These are phyloP conservation scores for Halteria grandinella DNA, from an alignment of 73 alveolate genomes.

Conservation along the genomic window DNA sequence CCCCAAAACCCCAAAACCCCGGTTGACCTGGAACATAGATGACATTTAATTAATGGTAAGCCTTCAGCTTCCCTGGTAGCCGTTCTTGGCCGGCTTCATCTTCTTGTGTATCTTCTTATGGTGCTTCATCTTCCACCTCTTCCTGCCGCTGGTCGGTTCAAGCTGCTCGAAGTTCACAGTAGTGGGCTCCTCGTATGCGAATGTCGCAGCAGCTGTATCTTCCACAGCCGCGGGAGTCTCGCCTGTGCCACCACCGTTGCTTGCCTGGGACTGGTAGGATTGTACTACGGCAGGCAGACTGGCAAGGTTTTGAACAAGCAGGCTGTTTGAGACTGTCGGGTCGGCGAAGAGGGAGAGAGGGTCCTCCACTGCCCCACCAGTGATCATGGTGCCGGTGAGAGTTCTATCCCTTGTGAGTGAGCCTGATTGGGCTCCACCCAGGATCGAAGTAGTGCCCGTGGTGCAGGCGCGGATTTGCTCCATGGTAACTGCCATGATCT, in stretches of 20 bases:
- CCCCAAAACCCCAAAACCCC: too few species aligned
- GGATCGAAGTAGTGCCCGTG: not conserved
- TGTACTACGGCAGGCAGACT: not conserved
- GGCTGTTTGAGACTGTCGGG: slow-evolving; percentile 3
- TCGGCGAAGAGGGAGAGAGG: not conserved
- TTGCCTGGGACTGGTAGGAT: not conserved
- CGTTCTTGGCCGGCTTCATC: slow-evolving; percentile 51
- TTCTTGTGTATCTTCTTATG: slow-evolving; percentile 55
- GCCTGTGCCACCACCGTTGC: not conserved
- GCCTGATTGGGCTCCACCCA: slow-evolving; percentile 2
- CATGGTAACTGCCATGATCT: slow-evolving; percentile 32
- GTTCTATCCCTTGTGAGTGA: not conserved
- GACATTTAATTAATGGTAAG: too few species aligned
- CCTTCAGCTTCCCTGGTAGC: slow-evolving; percentile 48
- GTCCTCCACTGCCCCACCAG: not conserved
- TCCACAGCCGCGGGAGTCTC: not conserved
- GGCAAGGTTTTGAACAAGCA: slow-evolving; percentile 10
- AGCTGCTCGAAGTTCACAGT: slow-evolving; percentile 26
- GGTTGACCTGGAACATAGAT: too few species aligned
- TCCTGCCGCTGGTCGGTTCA: slow-evolving; percentile 66
- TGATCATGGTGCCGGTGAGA: not conserved
- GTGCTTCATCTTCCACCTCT: slow-evolving; percentile 63
- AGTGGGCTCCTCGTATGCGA: slow-evolving; percentile 57
- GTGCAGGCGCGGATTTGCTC: not conserved
- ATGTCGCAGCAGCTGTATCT: not conserved